Base-by-base conservation (phyloP, 768 basidiomycete genomes). In the Rhodocollybia butyracea region DNA sequence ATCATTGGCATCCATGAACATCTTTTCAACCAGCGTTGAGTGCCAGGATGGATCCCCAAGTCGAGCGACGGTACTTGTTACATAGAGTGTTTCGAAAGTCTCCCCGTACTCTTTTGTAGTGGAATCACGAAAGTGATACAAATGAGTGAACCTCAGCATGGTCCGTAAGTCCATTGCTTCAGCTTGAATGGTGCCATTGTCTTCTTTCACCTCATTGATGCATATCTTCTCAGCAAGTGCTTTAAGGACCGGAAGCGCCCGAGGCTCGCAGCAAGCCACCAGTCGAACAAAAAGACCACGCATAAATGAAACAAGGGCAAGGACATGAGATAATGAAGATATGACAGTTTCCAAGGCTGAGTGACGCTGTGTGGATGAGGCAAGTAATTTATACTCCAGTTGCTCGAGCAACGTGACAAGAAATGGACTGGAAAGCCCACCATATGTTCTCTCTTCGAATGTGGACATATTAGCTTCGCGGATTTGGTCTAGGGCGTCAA, bases 331-430 rank as follows among this genome's bases (percentile, higher is more conserved):
- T 2, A 85, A 74, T 0, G 77, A 50, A 17, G 15, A n/a, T 1
- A 34, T 22, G 13, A 11, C 31, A 26, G 32, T 24, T 38, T 22
- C 21, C 22, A 66, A 19, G 89, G 70, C 19, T 80, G 68, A 21
- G 76, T 74, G 38, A 76, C 79, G n/a, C 68, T 67, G n/a, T 15
- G 32, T 34, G n/a, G 31, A 27, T 24, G 26, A 13, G 12, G 48
- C 48, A 24, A n/a, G 34, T 15, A 50, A 66, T 89, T 92, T 1
- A 87, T 87, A 5, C 73, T 65, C 19, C 32, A 91, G 68, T 62
- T 95, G 91, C 62, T 97, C 94, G 4, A 94, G 60, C 15, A 92
- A 70, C 0, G 91, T 85, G 77, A 89, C 83, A 3, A 97, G 68
- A 13, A 98, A 76, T 0, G 94, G 91, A 59, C 89, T 92, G 3